phyloP scores from a whole-genome alignment of 176 grass and related monocot species.

The Cymbopogon citratus region DNA sequence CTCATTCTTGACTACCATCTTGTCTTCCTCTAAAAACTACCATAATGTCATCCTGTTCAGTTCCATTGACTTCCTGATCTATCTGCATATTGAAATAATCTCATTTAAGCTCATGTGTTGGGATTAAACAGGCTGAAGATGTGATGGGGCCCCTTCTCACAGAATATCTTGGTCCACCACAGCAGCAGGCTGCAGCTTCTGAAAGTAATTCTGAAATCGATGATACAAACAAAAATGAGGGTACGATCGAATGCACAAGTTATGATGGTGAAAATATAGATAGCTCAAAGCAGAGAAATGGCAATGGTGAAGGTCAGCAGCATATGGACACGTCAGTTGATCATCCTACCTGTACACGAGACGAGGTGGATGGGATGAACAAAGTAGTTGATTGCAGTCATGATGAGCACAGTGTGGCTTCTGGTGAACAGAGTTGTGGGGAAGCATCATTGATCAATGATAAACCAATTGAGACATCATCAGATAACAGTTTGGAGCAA shows the following conservation, averaged over 20 bases:
- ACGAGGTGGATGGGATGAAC: constrained; percentile 22
- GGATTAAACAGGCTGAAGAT: constrained; percentile 71
- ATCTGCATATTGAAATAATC: not conserved
- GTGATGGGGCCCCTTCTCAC: constrained; percentile 77
- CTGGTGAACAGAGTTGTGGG: constrained; percentile 18
- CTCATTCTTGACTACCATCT: not conserved
- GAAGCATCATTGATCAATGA: constrained; percentile 17
- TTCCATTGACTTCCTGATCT: not conserved
- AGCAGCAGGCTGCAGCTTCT: constrained; percentile 32
- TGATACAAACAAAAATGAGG: constrained; percentile 17
- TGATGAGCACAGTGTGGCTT: constrained; percentile 16
- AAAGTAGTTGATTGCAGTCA: constrained; percentile 30
- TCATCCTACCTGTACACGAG: constrained; percentile 8
- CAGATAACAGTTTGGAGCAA: constrained; percentile 19
- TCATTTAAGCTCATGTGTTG: constrained; percentile 31
- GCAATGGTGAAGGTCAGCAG: constrained; percentile 27
- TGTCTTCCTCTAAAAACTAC: not conserved
- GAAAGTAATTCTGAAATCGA: constrained; percentile 20
- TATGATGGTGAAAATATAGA: constrained; percentile 22
- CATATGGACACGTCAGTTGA: not conserved
- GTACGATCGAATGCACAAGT: constrained; percentile 1
- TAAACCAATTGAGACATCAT: constrained; percentile 12
- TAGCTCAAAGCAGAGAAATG: not conserved
- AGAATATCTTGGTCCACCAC: constrained; percentile 75
- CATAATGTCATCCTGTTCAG: not conserved